These are phyloP conservation scores for Cardamine resedifolia DNA, from an alignment of 345 rosid species.

Conservation along the genomic window DNA sequence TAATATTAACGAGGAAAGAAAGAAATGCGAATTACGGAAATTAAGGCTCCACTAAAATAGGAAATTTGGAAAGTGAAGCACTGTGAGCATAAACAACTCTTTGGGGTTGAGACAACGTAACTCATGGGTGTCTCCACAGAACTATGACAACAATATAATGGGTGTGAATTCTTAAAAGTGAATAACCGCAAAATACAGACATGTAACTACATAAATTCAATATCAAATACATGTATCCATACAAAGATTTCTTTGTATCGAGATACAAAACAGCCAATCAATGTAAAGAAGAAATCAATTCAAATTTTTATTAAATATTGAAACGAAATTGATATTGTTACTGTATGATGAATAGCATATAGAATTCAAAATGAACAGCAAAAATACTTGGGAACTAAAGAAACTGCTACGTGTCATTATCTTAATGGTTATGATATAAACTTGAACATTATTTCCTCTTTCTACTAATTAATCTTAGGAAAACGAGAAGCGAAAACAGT, in stretches of 20 bases:
- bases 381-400: background rate
- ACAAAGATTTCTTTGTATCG: background rate
- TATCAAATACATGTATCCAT: background rate
- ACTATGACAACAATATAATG: background rate
- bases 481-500: slow-evolving; percentile 13
- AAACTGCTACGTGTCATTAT: background rate
- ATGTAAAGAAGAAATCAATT: background rate
- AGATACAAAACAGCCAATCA: background rate
- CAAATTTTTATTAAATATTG: background rate
- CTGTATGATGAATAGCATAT: background rate
- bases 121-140: too few relatives aligned
- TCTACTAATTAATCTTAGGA: background rate
- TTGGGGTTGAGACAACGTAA: too few relatives aligned
- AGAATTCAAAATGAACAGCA: background rate
- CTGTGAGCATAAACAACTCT: too few relatives aligned
- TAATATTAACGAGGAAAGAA: slow-evolving; percentile 16
- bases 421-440: background rate
- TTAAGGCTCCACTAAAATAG: slow-evolving; percentile 17
- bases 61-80: too few relatives aligned
- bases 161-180: background rate
- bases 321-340: background rate
- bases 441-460: background rate
- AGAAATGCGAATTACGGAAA: background rate
- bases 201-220: background rate
- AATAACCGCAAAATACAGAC: background rate